These are phyloP conservation scores for Suillus luteus DNA, from an alignment of 768 basidiomycete genomes.

Conservation along the genomic window DNA sequence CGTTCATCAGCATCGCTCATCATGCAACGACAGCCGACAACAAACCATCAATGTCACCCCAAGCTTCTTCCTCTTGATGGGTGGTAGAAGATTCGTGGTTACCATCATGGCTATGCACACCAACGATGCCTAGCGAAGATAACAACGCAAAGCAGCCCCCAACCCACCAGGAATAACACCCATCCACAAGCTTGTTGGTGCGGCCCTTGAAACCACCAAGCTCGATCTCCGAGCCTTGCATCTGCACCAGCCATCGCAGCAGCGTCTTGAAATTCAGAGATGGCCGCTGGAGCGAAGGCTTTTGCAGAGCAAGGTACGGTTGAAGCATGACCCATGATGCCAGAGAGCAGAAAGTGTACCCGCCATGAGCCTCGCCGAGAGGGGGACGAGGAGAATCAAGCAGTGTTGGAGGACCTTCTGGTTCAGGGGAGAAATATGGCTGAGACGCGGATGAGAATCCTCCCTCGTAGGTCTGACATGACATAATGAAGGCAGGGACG, in stretches of 20 bases:
- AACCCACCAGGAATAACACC: slow-evolving; percentile 99
- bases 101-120: slow-evolving; percentile 34
- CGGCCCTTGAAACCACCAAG: slow-evolving; percentile 92
- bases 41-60: slow-evolving; percentile 75
- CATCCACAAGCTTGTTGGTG: slow-evolving; percentile 98
- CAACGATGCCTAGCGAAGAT: slow-evolving; percentile 54
- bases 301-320: slow-evolving; percentile 44
- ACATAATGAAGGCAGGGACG: slow-evolving; percentile 77
- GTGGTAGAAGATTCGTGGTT: slow-evolving; percentile 13
- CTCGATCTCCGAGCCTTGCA: slow-evolving; percentile 85
- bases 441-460: slow-evolving; percentile 85
- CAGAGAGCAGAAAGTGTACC: slow-evolving; percentile 93
- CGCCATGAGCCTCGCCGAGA: slow-evolving; percentile 96
- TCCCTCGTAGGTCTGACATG: slow-evolving; percentile 97
- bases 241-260: slow-evolving; percentile 77
- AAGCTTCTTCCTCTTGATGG: slow-evolving; percentile 42
- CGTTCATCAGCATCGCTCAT: slow-evolving; percentile 28
- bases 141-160: slow-evolving; percentile 84
- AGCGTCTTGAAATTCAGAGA: slow-evolving; percentile 60
- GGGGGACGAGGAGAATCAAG: slow-evolving; percentile 60
- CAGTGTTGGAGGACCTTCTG: slow-evolving; percentile 26
- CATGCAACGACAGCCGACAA: not conserved
- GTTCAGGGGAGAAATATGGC: slow-evolving; percentile 52
- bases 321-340: slow-evolving; percentile 81
- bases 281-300: slow-evolving; percentile 28